phyloP scores from a whole-genome alignment of 1,284 basidiomycete species.

The Porodaedalea pini region DNA sequence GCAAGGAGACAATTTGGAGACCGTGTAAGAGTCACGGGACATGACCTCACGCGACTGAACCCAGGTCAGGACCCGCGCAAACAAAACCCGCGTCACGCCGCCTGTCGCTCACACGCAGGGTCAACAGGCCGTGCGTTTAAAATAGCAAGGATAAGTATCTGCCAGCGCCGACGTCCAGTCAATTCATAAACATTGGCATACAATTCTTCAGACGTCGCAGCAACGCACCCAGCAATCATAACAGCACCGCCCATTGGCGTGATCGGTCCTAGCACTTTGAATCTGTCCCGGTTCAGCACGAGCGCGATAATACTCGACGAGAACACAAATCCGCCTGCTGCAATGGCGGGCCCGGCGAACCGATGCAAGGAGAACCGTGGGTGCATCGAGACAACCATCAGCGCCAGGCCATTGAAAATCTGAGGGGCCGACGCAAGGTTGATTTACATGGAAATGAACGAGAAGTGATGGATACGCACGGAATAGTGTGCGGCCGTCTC shows the following conservation, averaged over 20 bases:
- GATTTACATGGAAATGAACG: neutral
- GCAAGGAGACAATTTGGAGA: neutral
- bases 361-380: conserved; percentile 59
- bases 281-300: conserved; percentile 54
- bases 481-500: conserved; percentile 60
- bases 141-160: conserved; percentile 37
- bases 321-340: conserved; percentile 61
- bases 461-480: conserved; percentile 37
- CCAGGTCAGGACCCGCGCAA: conserved; percentile 6
- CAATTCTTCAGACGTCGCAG: neutral
- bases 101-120: no score
- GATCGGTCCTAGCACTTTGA: conserved; percentile 65
- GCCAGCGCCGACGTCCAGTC: conserved; percentile 21
- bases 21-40: neutral
- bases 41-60: conserved; percentile 22
- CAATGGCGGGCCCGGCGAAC: conserved; percentile 70
- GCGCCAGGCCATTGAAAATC: conserved; percentile 76
- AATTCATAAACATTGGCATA: neutral
- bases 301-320: conserved; percentile 69
- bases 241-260: conserved; percentile 72
- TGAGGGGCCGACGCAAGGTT: conserved; percentile 30
- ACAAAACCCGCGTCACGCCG: conserved; percentile 15
- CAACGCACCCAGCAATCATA: conserved; percentile 76
- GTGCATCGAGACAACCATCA: conserved; percentile 71
- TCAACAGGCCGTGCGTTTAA: conserved; percentile 25